Evolutionary conservation across 2,329 filamentous ascomycete species (phyloP).

Genomic region (Paradendryphiella salina): DNA sequence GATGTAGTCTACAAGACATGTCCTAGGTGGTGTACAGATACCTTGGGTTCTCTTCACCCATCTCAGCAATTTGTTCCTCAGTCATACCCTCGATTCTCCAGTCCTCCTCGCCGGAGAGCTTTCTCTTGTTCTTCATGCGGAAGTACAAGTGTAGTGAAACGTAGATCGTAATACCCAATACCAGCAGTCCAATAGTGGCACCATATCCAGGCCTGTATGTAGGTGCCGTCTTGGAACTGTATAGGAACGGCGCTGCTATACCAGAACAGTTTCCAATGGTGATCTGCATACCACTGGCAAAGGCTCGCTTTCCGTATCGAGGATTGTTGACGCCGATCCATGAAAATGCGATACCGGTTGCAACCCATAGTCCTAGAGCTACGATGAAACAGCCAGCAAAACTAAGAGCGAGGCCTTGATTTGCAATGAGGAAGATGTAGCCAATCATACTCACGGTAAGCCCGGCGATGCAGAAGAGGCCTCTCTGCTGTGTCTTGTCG

Average conservation of each 20-base stretch:
- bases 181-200: conserved; percentile 28
- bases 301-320: conserved; percentile 38
- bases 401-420: conserved; percentile 22
- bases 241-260: conserved; percentile 32
- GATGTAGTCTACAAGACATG: neutral
- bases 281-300: conserved; percentile 42
- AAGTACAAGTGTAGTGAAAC: conserved; percentile 27
- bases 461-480: conserved; percentile 32
- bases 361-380: conserved; percentile 33
- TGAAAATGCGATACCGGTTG: conserved; percentile 31
- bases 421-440: conserved; percentile 50
- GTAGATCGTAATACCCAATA: conserved; percentile 24
- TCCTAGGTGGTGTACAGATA: conserved; percentile 30
- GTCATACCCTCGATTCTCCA: conserved; percentile 31
- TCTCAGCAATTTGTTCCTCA: conserved; percentile 29
- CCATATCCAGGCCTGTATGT: conserved; percentile 29
- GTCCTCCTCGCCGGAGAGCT: conserved; percentile 28
- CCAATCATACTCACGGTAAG: conserved; percentile 51
- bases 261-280: conserved; percentile 45
- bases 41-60: conserved; percentile 33
- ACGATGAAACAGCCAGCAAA: conserved; percentile 38
- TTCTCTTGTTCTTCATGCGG: conserved; percentile 26
- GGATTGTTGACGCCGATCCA: conserved; percentile 39
- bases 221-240: conserved; percentile 17
- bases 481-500: conserved; percentile 34